Base-by-base conservation (phyloP, 2,329 filamentous ascomycete genomes). In the Celoporthe dispersa region DNA sequence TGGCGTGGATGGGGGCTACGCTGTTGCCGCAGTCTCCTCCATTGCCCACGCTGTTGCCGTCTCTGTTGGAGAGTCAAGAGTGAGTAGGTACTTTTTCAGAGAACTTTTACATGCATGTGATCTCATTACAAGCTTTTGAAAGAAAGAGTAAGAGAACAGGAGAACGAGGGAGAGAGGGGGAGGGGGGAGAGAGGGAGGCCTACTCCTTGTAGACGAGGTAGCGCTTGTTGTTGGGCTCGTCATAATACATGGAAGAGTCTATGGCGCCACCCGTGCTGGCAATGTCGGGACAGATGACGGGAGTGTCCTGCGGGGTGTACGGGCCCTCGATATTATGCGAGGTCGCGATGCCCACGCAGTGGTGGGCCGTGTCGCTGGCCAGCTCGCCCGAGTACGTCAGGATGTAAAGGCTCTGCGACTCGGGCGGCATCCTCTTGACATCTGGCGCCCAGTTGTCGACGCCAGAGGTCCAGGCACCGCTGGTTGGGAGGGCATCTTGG, bases 381-480 rank as follows among this genome's bases (percentile, higher is more conserved):
- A 81, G 79, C 73, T 84, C 78, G 25, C 84, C 87, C 2, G 84
- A 83, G 77, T 88, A 90, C 79, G 90, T 90, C 80, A 91, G 83
- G 57, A 90, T 83, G 75, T 87, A 90, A 33, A 44, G 48, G 31
- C 69, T 60, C 9, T 66, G 28, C n/a, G 77, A 81, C 31, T 84
- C 85, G 67, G 81, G 77, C 41, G 73, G 79, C 53, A 88, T 78
- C 66, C 78, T 78, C 22, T 84, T 80, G 12, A 91, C 86, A 75
- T 90, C 88, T 12, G 89, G 89, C 0, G 89, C 89, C 88, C 88
- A 91, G 41, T 85, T 86, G 69, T 87, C 83, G 8, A 77, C 76
- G 2, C 84, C 83, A 7, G 81, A 84, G 35, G 85, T 85, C 88
- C 89, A 91, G 8, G 79, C 74, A 1, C 83, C 83, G 9, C 85